These are phyloP conservation scores for Solanum microdontum DNA, from an alignment of 257 asterid genomes.

Conservation along the genomic window DNA sequence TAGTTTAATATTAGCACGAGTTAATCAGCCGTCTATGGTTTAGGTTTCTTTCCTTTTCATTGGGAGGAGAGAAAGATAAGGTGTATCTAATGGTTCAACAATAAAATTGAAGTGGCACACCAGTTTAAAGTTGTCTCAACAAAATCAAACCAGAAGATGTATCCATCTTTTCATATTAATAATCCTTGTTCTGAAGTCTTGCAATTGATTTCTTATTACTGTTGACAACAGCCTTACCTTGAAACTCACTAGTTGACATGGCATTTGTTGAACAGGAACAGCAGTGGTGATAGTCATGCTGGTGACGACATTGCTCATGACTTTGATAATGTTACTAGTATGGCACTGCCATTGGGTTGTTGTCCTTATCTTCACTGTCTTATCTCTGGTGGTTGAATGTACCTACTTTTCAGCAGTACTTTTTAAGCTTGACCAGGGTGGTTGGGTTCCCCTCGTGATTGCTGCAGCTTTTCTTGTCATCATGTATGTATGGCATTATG, in stretches of 20 bases:
- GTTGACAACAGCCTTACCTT: not conserved
- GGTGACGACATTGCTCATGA: constrained; percentile 88
- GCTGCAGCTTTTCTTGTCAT: constrained; percentile 79
- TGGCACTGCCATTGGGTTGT: constrained; percentile 96
- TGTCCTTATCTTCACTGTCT: constrained; percentile 63
- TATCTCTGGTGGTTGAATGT: constrained; percentile 76
- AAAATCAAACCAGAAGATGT: not conserved
- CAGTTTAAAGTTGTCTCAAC: not conserved
- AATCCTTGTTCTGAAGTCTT: not conserved
- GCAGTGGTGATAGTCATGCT: constrained; percentile 96
- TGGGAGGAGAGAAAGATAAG: not conserved
- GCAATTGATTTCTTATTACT: not conserved
- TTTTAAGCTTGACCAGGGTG: constrained; percentile 84
- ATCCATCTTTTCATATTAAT: not conserved
- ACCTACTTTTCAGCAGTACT: constrained; percentile 86
- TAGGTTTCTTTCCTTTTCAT: not conserved
- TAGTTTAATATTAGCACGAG: not conserved
- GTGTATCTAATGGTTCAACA: not conserved
- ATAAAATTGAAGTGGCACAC: not conserved
- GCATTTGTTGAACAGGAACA: constrained; percentile 46
- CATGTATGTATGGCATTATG: constrained; percentile 92
- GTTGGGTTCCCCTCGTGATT: constrained; percentile 96
- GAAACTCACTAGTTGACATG: not conserved
- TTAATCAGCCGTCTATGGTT: not conserved
- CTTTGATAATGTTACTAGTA: constrained; percentile 72